phyloP scores from a whole-genome alignment of 1,284 basidiomycete genomes.

The Athelia sp. region DNA sequence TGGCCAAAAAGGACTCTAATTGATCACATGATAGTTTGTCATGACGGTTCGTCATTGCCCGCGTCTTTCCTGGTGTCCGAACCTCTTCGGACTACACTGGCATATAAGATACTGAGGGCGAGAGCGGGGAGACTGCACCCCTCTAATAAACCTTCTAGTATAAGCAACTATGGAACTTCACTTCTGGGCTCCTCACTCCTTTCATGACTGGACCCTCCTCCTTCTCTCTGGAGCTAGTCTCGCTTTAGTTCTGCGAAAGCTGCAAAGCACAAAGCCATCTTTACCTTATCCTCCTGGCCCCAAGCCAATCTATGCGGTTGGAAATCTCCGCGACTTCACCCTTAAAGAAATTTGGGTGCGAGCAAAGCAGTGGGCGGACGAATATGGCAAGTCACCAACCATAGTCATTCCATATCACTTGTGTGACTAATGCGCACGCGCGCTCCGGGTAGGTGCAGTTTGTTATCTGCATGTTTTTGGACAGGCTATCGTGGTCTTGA shows the following conservation, averaged over 20 bases:
- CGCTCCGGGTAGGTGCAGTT: constrained; percentile 54
- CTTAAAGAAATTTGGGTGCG: constrained; percentile 53
- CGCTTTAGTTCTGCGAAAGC: not conserved
- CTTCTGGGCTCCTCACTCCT: no score
- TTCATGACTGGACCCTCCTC: no score
- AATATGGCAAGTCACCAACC: constrained; percentile 36
- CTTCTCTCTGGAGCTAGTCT: no score
- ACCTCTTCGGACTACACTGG: no score
- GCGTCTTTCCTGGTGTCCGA: no score
- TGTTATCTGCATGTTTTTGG: constrained; percentile 65
- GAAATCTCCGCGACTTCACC: constrained; percentile 56
- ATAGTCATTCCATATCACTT: not conserved
- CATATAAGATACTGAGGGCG: no score
- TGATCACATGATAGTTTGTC: no score
- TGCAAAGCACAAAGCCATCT: not conserved
- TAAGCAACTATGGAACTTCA: no score
- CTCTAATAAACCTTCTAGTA: no score
- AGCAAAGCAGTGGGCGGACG: constrained; percentile 42
- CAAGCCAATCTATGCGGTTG: constrained; percentile 56
- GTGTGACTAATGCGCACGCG: not conserved
- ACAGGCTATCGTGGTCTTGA: constrained; percentile 60
- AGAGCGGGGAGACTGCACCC: no score
- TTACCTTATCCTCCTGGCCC: constrained; percentile 61
- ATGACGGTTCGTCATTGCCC: no score
- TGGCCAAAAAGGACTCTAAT: no score